Conservation (phyloP, 2,329 filamentous ascomycete species). For the Microcyclosporella mali region DNA sequence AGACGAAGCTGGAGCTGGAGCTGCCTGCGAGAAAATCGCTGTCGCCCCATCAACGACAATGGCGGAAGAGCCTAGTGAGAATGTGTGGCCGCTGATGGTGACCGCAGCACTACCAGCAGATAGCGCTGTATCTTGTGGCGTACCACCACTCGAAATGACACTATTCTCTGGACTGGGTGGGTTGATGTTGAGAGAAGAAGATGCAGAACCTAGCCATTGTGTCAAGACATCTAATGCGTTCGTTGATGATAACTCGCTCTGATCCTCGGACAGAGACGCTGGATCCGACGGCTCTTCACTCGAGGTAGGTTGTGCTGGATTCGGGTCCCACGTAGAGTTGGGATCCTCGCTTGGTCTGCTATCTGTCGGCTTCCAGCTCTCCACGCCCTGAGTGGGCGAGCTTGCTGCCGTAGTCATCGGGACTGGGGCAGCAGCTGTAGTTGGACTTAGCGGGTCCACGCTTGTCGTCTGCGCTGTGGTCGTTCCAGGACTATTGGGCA, state of each 20-base stretch:
- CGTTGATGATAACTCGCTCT: background rate
- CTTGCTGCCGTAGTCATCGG: background rate
- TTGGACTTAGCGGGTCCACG: background rate
- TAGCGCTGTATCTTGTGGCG: background rate
- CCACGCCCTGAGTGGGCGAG: background rate
- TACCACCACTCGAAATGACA: background rate
- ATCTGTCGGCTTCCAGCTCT: background rate
- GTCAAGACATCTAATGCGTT: constrained; percentile 5
- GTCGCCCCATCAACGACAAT: no score
- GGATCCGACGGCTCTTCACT: background rate
- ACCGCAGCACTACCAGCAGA: background rate
- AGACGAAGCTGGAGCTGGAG: no score
- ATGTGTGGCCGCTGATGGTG: background rate
- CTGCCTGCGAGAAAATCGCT: no score
- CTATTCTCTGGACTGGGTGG: background rate
- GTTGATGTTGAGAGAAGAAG: background rate
- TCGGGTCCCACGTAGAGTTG: background rate
- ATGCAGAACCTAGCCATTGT: background rate
- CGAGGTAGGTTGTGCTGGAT: background rate
- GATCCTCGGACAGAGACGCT: background rate
- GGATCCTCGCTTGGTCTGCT: background rate
- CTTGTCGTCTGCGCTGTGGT: background rate
- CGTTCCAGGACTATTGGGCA: background rate
- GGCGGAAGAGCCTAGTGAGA: background rate
- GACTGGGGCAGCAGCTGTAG: background rate